Conservation (phyloP, 495 filamentous ascomycete genomes). For the Talaromyces adpressus region DNA sequence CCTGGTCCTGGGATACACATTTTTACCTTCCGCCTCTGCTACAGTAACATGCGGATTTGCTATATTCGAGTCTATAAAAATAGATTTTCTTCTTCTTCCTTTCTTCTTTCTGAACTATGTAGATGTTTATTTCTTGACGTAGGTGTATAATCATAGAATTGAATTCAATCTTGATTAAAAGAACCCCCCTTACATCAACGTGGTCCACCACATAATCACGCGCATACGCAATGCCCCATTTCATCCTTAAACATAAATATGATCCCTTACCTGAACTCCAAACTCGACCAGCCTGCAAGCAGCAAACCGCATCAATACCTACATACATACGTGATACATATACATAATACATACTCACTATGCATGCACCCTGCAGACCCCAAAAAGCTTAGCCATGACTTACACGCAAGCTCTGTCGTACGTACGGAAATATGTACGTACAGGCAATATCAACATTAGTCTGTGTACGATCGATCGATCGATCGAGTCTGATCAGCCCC, state of each 20-base stretch:
- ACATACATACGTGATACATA: not conserved
- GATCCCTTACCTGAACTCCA: not conserved
- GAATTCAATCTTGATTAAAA: not conserved
- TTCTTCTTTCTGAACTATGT: not conserved
- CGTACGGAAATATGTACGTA: no score
- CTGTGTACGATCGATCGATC: not conserved
- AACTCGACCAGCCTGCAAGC: not conserved
- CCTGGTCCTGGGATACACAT: not conserved
- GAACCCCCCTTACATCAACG: not conserved
- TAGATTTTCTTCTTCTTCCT: conserved; percentile 7
- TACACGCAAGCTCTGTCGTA: not conserved
- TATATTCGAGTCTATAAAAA: conserved; percentile 4
- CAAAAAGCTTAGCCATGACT: not conserved
- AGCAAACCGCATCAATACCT: not conserved
- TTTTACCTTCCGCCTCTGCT: conserved; percentile 8
- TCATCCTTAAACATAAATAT: not conserved
- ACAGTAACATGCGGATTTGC: conserved; percentile 10
- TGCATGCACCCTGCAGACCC: not conserved
- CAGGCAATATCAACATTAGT: not conserved
- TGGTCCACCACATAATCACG: not conserved
- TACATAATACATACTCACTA: not conserved
- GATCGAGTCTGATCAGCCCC: not conserved
- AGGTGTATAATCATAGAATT: not conserved
- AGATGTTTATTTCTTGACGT: not conserved
- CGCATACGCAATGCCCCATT: no score